phyloP scores from a whole-genome alignment of 2,329 filamentous ascomycete species.

The Colletotrichum cereale region DNA sequence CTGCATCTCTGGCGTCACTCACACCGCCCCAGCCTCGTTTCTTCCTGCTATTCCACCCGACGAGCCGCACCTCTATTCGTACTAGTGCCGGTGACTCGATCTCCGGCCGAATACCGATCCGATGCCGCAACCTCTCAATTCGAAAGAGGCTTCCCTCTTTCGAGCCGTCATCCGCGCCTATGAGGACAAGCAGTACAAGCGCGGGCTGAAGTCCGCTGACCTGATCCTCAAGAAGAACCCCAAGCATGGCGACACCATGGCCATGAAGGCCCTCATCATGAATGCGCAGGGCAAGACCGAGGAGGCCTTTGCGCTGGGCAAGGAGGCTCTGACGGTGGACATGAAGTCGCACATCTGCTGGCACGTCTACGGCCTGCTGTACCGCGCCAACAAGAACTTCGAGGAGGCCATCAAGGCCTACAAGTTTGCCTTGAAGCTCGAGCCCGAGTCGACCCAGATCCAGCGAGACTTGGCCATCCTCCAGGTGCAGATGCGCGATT shows the following conservation, averaged over 20 bases:
- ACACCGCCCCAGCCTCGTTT: background rate
- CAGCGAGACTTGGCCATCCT: constrained; percentile 92
- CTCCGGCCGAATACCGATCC: constrained; percentile 44
- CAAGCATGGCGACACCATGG: constrained; percentile 97
- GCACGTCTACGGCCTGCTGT: constrained; percentile 97
- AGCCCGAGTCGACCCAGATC: constrained; percentile 95
- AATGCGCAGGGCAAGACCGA: constrained; percentile 93
- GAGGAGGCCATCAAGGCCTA: constrained; percentile 99
- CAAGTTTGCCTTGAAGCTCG: constrained; percentile 91
- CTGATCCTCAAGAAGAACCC: constrained; percentile 96
- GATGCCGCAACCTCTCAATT: constrained; percentile 80
- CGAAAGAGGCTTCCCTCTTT: constrained; percentile 95
- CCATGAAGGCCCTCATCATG: constrained; percentile 98
- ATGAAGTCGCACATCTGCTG: constrained; percentile 99
- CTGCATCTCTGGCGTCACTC: constrained; percentile 13
- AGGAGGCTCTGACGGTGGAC: constrained; percentile 91
- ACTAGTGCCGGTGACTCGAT: constrained; percentile 26
- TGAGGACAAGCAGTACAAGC: constrained; percentile 98
- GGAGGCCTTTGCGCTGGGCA: constrained; percentile 93
- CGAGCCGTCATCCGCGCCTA: constrained; percentile 95
- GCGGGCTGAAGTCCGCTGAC: constrained; percentile 92
- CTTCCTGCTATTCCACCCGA: background rate
- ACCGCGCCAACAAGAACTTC: constrained; percentile 95
- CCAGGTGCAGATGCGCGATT: constrained; percentile 97
- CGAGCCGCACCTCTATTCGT: background rate